Conservation (phyloP, 169 alveolate genomes). For the Plasmodium fragile region DNA sequence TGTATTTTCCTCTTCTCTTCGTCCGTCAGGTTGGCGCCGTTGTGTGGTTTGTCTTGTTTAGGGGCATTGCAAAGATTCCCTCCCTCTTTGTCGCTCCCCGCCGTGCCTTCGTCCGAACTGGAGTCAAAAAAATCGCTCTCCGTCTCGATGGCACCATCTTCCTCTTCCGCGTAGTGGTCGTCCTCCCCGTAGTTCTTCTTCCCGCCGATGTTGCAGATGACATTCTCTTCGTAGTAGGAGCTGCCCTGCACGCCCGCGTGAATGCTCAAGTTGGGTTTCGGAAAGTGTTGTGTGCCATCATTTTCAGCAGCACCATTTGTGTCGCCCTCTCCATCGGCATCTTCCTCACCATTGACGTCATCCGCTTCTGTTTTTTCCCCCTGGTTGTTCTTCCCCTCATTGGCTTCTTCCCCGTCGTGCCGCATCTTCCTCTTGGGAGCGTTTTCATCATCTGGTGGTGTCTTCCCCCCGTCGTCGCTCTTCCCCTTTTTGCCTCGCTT, state of each 20-base stretch:
- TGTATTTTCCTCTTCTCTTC: constrained; percentile 85
- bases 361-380: no score
- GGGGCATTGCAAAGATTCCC: not conserved
- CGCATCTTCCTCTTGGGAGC: not conserved
- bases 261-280: not conserved
- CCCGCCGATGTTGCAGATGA: constrained; percentile 4
- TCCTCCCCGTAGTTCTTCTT: constrained; percentile 47
- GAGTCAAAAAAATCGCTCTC: constrained; percentile 48
- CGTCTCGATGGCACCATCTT: constrained; percentile 55
- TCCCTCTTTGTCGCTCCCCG: constrained; percentile 40
- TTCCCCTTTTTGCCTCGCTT: constrained; percentile 1
- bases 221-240: constrained; percentile 69
- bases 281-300: not conserved
- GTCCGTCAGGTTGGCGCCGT: constrained; percentile 64
- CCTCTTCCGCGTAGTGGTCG: constrained; percentile 18
- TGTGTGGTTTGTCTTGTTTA: constrained; percentile 57
- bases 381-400: not conserved
- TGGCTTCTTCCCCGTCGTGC: not conserved
- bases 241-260: constrained; percentile 35
- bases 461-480: not conserved
- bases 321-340: not conserved
- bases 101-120: constrained; percentile 33
- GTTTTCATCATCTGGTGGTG: not conserved
- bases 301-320: not conserved
- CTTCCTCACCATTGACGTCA: not conserved